phyloP scores from a whole-genome alignment of 2,329 filamentous ascomycete genomes.

The Fusarium burgessii region DNA sequence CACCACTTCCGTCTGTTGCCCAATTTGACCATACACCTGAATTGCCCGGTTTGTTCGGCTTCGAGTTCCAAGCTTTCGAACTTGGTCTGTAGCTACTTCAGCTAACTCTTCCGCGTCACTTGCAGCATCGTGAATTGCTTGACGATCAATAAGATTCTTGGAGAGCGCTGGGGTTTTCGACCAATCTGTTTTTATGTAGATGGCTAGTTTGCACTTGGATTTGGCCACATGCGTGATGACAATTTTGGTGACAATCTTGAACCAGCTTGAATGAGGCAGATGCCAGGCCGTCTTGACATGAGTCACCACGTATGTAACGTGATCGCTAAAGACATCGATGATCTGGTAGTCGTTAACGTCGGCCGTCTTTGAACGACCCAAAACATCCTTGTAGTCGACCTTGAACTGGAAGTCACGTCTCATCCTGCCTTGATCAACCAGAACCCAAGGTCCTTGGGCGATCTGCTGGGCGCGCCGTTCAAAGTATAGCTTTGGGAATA shows the following conservation, averaged over 20 bases:
- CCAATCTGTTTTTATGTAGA: constrained; percentile 93
- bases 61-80: constrained; percentile 78
- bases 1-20: constrained; percentile 73
- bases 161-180: constrained; percentile 72
- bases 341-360: constrained; percentile 85
- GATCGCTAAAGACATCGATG: constrained; percentile 85
- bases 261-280: constrained; percentile 81
- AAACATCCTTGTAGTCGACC: constrained; percentile 73
- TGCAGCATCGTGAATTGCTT: constrained; percentile 80
- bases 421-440: constrained; percentile 76
- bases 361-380: constrained; percentile 70
- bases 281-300: constrained; percentile 80
- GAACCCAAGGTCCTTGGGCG: constrained; percentile 86
- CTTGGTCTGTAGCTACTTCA: constrained; percentile 81
- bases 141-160: constrained; percentile 72
- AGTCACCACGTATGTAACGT: constrained; percentile 74
- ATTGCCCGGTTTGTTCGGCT: constrained; percentile 82
- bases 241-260: constrained; percentile 88
- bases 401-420: constrained; percentile 85
- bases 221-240: constrained; percentile 95
- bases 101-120: constrained; percentile 80
- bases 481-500: constrained; percentile 92
- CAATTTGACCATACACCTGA: constrained; percentile 82
- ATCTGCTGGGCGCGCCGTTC: constrained; percentile 84
- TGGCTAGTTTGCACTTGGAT: constrained; percentile 88